Percentiles rank a stretch among this genome's conserved stretches.
These are phyloP conservation scores for Buxus sempervirens DNA, from an alignment of 164 flowering plant genomes.

Conservation along the genomic window DNA sequence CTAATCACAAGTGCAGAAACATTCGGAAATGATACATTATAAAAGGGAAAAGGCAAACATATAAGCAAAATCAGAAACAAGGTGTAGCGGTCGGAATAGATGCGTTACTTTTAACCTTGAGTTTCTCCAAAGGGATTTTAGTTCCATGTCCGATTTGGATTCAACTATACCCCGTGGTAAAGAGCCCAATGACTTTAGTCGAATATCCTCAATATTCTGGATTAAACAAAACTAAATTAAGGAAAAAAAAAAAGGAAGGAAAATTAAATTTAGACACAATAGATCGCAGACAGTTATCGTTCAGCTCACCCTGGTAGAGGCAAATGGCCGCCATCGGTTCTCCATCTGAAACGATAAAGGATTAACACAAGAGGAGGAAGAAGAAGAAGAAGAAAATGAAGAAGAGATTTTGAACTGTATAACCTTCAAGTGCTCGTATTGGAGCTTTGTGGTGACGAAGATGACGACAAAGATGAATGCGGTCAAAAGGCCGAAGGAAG, in stretches of 20 bases:
- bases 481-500: conserved; percentile 17
- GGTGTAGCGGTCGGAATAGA: too few species aligned
- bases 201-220: background rate
- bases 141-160: conserved; percentile 21
- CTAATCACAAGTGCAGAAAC: too few species aligned
- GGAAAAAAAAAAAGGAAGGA: background rate
- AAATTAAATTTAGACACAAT: too few species aligned
- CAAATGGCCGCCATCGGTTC: conserved; percentile 16
- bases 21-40: too few species aligned
- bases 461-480: conserved; percentile 16
- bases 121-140: conserved; percentile 19
- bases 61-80: background rate
- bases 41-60: too few species aligned
- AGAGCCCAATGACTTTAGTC: conserved; percentile 1
- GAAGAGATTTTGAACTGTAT: background rate
- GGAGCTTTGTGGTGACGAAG: conserved; percentile 18
- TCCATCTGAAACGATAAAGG: conserved; percentile 22
- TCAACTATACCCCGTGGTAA: conserved; percentile 23
- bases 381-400: background rate
- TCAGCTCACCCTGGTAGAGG: conserved; percentile 12
- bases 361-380: background rate
- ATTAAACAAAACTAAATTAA: background rate
- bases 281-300: background rate
- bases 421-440: conserved; percentile 24
- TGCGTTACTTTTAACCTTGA: conserved; percentile 19